Percentiles rank a stretch among this genome's conserved stretches.
Evolutionary conservation across 1,139 yeast species (phyloP).

Genomic region (Petasospora rhodanensis): DNA sequence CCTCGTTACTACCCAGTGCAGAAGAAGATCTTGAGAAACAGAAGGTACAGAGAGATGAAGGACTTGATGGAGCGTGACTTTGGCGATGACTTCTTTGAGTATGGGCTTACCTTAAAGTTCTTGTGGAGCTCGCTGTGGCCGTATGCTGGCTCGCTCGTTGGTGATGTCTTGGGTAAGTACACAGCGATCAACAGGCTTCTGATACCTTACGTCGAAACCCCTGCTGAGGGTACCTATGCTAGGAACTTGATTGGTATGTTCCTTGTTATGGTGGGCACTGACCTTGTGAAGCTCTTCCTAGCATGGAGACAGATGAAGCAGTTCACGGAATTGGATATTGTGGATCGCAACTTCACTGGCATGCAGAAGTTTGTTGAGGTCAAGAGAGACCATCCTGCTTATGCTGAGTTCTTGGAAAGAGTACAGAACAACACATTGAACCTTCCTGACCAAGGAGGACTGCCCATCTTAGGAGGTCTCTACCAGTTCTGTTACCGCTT

Average conservation of each 20-base stretch:
- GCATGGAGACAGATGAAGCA: conserved; percentile 34
- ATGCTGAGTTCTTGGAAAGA: no score
- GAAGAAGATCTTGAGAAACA: conserved; percentile 5
- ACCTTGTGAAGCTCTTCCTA: conserved; percentile 32
- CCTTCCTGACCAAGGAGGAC: no score
- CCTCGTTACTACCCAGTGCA: conserved; percentile 15
- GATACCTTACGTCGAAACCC: conserved; percentile 27
- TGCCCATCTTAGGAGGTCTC: no score
- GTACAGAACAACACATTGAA: no score
- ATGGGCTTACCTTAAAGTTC: conserved; percentile 18
- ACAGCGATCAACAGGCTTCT: conserved; percentile 15
- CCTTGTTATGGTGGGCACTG: conserved; percentile 37
- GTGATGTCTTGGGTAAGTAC: conserved; percentile 20
- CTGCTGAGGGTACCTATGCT: conserved; percentile 39
- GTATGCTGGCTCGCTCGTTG: conserved; percentile 27
- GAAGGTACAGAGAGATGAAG: conserved; percentile 20
- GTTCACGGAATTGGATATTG: conserved; percentile 27
- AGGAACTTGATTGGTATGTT: conserved; percentile 43
- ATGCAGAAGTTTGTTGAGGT: not conserved
- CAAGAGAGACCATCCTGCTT: not conserved
- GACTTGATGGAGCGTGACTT: conserved; percentile 30
- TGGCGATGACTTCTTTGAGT: conserved; percentile 24
- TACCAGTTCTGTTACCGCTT: no score
- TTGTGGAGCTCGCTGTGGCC: conserved; percentile 37
- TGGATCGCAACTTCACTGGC: conserved; percentile 13